Evolutionary conservation across 2,329 filamentous ascomycete genomes (phyloP).

Genomic region (Ilyonectria sp.): DNA sequence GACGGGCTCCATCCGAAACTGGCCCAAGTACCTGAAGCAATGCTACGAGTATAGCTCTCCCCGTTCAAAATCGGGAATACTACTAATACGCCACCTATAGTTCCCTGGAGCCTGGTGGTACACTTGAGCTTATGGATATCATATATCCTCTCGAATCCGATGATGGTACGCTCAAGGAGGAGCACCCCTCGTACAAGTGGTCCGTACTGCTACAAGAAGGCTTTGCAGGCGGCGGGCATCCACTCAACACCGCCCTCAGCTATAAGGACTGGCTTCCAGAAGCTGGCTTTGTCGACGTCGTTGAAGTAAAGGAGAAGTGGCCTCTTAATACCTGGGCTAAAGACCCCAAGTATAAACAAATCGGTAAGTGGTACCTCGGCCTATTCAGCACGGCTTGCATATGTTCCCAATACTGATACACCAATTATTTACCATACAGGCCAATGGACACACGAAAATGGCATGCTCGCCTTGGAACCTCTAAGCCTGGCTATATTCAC

Average conservation of each 20-base stretch:
- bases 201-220: slow-evolving; percentile 7
- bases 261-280: slow-evolving; percentile 32
- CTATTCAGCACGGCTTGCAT: not conserved
- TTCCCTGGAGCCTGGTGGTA: slow-evolving; percentile 21
- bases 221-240: slow-evolving; percentile 7
- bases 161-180: slow-evolving; percentile 6
- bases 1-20: slow-evolving; percentile 31
- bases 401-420: not conserved
- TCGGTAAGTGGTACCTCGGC: slow-evolving; percentile 18
- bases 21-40: slow-evolving; percentile 35
- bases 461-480: not conserved
- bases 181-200: slow-evolving; percentile 26
- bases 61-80: not conserved
- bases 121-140: slow-evolving; percentile 34
- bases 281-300: slow-evolving; percentile 22
- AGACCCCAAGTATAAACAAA: slow-evolving; percentile 38
- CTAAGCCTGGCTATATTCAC: slow-evolving; percentile 14
- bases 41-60: slow-evolving; percentile 13
- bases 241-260: slow-evolving; percentile 14
- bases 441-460: not conserved
- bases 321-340: slow-evolving; percentile 28
- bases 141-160: slow-evolving; percentile 32
- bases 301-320: slow-evolving; percentile 28
- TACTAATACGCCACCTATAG: not conserved
- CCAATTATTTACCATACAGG: not conserved